Percentiles rank a stretch among this genome's conserved stretches.
Conservation (phyloP, 106 monocot species). For the Dactylorhiza incarnata region DNA sequence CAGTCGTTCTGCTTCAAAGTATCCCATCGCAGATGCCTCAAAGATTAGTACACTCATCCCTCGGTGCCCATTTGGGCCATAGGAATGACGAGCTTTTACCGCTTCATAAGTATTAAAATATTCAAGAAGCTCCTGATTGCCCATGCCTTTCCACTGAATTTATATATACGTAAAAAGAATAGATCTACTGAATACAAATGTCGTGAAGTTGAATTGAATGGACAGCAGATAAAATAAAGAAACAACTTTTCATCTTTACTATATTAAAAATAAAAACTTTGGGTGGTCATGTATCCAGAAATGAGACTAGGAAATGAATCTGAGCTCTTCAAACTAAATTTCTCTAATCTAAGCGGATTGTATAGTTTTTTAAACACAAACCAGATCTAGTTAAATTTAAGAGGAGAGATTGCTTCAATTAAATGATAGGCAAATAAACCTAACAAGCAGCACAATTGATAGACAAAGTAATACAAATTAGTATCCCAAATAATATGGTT, state of each 20-base stretch:
- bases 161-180: neutral
- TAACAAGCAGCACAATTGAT: too few relatives aligned
- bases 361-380: too few relatives aligned
- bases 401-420: too few relatives aligned
- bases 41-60: constrained; percentile 72
- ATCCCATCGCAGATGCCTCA: constrained; percentile 40
- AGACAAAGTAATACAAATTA: too few relatives aligned
- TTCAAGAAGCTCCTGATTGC: constrained; percentile 86
- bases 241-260: neutral
- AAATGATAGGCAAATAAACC: too few relatives aligned
- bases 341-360: too few relatives aligned
- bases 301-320: too few relatives aligned
- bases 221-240: neutral
- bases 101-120: constrained; percentile 66
- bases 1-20: constrained; percentile 46
- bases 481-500: too few relatives aligned
- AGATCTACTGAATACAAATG: neutral
- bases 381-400: too few relatives aligned
- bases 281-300: too few relatives aligned
- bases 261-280: too few relatives aligned
- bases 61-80: constrained; percentile 82
- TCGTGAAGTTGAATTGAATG: neutral
- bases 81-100: constrained; percentile 75
- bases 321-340: too few relatives aligned
- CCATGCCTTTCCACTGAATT: constrained; percentile 83